These are phyloP conservation scores for Cicer pinnatifidum DNA, from an alignment of 306 rosid species.

Conservation along the genomic window DNA sequence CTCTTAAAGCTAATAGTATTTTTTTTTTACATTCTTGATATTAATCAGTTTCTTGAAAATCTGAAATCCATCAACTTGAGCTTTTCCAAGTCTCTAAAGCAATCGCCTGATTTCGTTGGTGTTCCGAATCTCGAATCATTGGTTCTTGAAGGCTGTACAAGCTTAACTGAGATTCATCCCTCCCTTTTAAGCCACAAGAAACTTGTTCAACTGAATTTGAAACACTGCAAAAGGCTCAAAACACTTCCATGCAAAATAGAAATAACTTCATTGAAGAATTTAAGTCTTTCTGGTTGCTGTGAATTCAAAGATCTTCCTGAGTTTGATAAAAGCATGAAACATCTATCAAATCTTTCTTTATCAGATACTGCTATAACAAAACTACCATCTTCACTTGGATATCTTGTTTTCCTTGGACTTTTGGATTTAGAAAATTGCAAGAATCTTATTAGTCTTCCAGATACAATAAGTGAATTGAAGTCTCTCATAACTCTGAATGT, in stretches of 20 bases:
- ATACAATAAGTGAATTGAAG: constrained; percentile 40
- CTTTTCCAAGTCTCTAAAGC: constrained; percentile 26
- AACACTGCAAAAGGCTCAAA: constrained; percentile 51
- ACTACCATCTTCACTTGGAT: constrained; percentile 43
- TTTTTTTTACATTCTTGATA: not conserved
- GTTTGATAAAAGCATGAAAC: constrained; percentile 43
- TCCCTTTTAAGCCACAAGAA: constrained; percentile 44
- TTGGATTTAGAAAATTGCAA: constrained; percentile 44
- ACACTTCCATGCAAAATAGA: constrained; percentile 45
- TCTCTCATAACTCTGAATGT: constrained; percentile 45
- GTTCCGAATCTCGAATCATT: constrained; percentile 48
- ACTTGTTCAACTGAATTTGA: constrained; percentile 35
- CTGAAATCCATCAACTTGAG: constrained; percentile 45
- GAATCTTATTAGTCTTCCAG: constrained; percentile 46
- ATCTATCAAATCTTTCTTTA: constrained; percentile 32
- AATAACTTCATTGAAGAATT: constrained; percentile 39
- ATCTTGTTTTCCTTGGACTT: constrained; percentile 38
- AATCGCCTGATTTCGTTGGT: constrained; percentile 33
- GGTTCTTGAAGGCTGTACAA: constrained; percentile 48
- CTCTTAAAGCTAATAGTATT: constrained; percentile 23
- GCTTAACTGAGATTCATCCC: constrained; percentile 41
- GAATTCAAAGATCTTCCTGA: constrained; percentile 41
- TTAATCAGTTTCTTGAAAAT: constrained; percentile 36
- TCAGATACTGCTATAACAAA: constrained; percentile 40
- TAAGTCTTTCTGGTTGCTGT: constrained; percentile 47